phyloP scores from a whole-genome alignment of 2,329 filamentous ascomycete genomes.

The Fusarium begoniae region DNA sequence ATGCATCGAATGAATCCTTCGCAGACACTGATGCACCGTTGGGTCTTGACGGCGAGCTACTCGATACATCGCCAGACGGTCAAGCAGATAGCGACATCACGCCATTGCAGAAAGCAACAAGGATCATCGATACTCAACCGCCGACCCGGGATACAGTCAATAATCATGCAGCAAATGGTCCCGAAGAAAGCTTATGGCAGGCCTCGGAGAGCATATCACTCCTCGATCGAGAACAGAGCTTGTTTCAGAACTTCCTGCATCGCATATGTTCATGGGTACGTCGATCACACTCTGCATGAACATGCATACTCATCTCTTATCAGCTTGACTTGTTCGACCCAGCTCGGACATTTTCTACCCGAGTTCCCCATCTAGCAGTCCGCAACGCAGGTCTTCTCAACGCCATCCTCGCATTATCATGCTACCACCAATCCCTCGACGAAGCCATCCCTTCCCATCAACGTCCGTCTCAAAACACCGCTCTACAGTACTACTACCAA shows the following conservation, averaged over 20 bases:
- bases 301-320: not conserved
- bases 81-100: slow-evolving; percentile 15
- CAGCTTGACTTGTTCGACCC: slow-evolving; percentile 41
- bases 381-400: slow-evolving; percentile 65
- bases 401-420: slow-evolving; percentile 64
- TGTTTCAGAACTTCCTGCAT: slow-evolving; percentile 40
- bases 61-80: not conserved
- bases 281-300: too few relatives aligned
- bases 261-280: slow-evolving; percentile 40
- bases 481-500: slow-evolving; percentile 66
- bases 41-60: slow-evolving; percentile 2
- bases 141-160: not conserved
- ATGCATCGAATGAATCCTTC: slow-evolving; percentile 10
- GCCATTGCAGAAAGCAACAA: slow-evolving; percentile 27
- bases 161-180: not conserved
- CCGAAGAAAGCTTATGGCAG: slow-evolving; percentile 37
- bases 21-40: not conserved
- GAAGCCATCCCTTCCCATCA: not conserved
- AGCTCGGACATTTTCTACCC: slow-evolving; percentile 30
- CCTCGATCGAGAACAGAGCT: slow-evolving; percentile 31
- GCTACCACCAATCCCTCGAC: slow-evolving; percentile 27
- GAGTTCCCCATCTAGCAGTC: slow-evolving; percentile 35
- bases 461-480: slow-evolving; percentile 32
- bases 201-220: slow-evolving; percentile 32
- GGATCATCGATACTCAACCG: slow-evolving; percentile 32